phyloP scores from a whole-genome alignment of 2,329 filamentous ascomycete genomes.

The Colletotrichum cereale region DNA sequence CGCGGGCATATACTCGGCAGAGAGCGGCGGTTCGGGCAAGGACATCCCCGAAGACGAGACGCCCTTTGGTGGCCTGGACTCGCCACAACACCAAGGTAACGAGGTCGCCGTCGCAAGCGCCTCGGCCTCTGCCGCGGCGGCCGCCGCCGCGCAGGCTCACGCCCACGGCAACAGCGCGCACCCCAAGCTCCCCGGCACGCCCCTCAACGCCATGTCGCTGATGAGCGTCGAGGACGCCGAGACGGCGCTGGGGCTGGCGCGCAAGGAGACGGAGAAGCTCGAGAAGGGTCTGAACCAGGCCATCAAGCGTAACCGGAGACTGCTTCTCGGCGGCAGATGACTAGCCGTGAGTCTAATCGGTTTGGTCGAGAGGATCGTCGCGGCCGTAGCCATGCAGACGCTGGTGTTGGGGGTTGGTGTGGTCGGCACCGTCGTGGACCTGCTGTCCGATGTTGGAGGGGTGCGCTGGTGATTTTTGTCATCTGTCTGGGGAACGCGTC shows the following conservation, averaged over 20 bases:
- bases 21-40: constrained; percentile 40
- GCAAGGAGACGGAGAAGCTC: constrained; percentile 71
- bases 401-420: constrained; percentile 40
- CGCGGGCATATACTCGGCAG: constrained; percentile 55
- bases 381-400: constrained; percentile 41
- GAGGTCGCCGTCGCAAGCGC: constrained; percentile 20
- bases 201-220: constrained; percentile 64
- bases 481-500: too few relatives aligned
- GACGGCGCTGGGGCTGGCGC: constrained; percentile 62
- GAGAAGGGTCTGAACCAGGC: constrained; percentile 72
- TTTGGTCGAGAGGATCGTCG: constrained; percentile 34
- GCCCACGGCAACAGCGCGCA: constrained; percentile 19
- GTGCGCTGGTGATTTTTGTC: background rate
- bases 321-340: constrained; percentile 55
- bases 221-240: constrained; percentile 76
- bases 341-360: constrained; percentile 36
- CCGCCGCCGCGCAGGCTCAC: constrained; percentile 24
- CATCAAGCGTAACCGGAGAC: constrained; percentile 69
- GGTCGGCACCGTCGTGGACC: constrained; percentile 39
- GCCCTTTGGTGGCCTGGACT: constrained; percentile 41
- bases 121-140: constrained; percentile 18
- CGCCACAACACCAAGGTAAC: constrained; percentile 25
- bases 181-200: constrained; percentile 42
- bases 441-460: constrained; percentile 23
- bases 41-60: constrained; percentile 42